Evolutionary conservation across 345 rosid species (phyloP).

Genomic region (Aquilaria yunnanensis): DNA sequence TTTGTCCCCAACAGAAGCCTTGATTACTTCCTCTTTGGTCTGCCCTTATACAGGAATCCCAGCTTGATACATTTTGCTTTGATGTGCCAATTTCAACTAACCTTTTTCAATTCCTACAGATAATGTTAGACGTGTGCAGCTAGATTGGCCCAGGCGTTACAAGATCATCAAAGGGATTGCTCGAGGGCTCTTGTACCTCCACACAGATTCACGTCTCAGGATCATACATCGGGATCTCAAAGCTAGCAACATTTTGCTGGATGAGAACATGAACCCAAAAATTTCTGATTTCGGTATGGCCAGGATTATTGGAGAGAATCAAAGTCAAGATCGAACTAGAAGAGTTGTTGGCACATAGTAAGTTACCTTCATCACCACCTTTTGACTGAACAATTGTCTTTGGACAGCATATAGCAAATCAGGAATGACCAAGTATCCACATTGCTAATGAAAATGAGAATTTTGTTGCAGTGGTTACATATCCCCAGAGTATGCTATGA

Average conservation of each 20-base stretch:
- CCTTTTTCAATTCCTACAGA: not conserved
- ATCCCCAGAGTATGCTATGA: constrained; percentile 11
- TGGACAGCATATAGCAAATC: too few relatives aligned
- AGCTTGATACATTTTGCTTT: too few relatives aligned
- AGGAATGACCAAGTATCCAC: too few relatives aligned
- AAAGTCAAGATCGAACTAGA: not conserved
- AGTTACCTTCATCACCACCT: constrained; percentile 2
- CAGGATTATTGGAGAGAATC: constrained; percentile 19
- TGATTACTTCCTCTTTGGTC: constrained; percentile 15
- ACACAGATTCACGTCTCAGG: constrained; percentile 21
- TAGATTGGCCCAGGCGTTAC: constrained; percentile 10
- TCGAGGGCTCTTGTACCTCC: constrained; percentile 27
- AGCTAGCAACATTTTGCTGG: constrained; percentile 13
- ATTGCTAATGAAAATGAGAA: too few relatives aligned
- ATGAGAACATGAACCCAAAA: constrained; percentile 20
- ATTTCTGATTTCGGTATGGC: constrained; percentile 40
- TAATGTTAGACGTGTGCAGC: not conserved
- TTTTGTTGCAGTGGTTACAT: constrained; percentile 11
- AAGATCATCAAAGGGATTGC: constrained; percentile 25
- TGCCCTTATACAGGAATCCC: not conserved
- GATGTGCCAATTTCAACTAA: not conserved
- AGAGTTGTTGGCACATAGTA: constrained; percentile 24
- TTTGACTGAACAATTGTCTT: not conserved
- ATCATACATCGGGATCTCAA: constrained; percentile 28
- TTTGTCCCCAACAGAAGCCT: constrained; percentile 20